Base-by-base conservation (phyloP, 306 rosid genomes). In the Vigna hirtella region DNA sequence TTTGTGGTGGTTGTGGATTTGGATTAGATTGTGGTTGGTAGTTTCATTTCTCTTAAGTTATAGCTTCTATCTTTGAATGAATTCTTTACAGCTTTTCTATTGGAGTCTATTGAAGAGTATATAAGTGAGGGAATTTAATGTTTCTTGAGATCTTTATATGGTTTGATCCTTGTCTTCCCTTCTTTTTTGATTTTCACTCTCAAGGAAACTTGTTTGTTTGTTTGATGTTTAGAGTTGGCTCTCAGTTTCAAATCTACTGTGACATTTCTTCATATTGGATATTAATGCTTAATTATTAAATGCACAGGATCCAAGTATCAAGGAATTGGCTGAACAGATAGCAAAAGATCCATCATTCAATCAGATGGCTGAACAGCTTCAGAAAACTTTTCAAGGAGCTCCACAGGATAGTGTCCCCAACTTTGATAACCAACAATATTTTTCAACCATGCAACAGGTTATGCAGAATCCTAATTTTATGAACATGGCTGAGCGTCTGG, bases 281-380 rank as follows among this genome's bases (percentile, higher is more conserved):
- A 63, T 67, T 79, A 69, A 77, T 78, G 32, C 73, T 58, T 58
- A 16, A 51, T 16, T 84, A 79, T 57, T 45, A 32, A 72, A 59
- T 84, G 26, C 59, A 50, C 76, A 95, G 99, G 99, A 95, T 93
- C 99, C 99, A 81, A 95, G 98, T 84, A 87, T 95, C 84, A 95
- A 95, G 87, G 97, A 91, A 13, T 84, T 95, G 76, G 99, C 99
- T 77, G 98, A 95, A 83, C 98, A 95, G 84, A 93, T 96, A 81
- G 90, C 99, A 34, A 87, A 86, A 84, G 99, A 96, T 84, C 98
- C 99, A 56, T 81, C 99, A 15, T 96, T 96, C 87, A 96, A 86
- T 86, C 97, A 93, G 82, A 96, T 96, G 99, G 99, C 97, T 34
- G 98, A 96, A 82, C 98, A 93, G 85, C 96, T 96, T 81, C 97